Evolutionary conservation across 192 early-diverging fungal genomes (phyloP).

Genomic region (Geranomyces michiganensis): DNA sequence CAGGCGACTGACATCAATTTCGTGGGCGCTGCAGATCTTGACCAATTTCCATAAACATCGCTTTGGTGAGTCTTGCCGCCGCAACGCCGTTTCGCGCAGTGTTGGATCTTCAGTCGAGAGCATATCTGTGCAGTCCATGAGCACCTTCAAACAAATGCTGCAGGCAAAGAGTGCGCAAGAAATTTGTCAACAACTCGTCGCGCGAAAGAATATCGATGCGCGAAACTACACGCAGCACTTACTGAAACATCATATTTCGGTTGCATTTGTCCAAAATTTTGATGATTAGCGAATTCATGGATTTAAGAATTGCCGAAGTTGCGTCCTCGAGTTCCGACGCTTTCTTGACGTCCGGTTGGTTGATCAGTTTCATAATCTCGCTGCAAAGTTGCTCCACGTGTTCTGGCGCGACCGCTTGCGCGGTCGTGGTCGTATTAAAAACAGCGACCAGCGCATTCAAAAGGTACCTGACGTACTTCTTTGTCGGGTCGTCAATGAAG

Average conservation of each 20-base stretch:
- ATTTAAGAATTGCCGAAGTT: conserved; percentile 58
- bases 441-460: conserved; percentile 76
- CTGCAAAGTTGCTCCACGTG: conserved; percentile 70
- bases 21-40: conserved; percentile 71
- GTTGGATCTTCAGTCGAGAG: not conserved
- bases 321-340: conserved; percentile 57
- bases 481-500: conserved; percentile 39
- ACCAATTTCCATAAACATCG: conserved; percentile 97
- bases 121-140: conserved; percentile 18
- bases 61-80: conserved; percentile 88
- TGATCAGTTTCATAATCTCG: conserved; percentile 76
- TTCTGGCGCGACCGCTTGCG: conserved; percentile 63
- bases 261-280: conserved; percentile 88
- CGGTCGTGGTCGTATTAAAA: conserved; percentile 72
- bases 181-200: no score
- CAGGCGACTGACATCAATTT: conserved; percentile 67
- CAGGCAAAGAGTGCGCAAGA: not conserved
- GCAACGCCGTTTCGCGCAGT: conserved; percentile 50
- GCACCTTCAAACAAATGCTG: conserved; percentile 4
- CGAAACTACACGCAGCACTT: not conserved
- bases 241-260: conserved; percentile 46
- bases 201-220: no score
- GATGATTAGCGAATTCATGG: conserved; percentile 86
- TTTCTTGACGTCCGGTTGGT: conserved; percentile 70
- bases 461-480: conserved; percentile 71